phyloP scores from a whole-genome alignment of 2,329 filamentous ascomycete genomes.

The Fusarium anthophilum region DNA sequence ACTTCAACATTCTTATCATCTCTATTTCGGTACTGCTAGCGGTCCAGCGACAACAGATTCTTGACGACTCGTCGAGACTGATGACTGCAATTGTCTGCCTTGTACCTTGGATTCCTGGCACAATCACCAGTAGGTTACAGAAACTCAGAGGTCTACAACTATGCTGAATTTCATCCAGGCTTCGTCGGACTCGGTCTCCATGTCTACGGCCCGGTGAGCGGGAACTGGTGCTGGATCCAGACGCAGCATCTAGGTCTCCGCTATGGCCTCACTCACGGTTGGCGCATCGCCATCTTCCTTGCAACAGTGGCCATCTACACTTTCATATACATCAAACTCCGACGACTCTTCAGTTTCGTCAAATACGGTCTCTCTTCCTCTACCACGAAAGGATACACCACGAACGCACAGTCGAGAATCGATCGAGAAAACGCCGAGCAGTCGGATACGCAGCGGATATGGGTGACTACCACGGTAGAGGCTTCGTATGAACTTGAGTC shows the following conservation, averaged over 20 bases:
- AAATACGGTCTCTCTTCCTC: background rate
- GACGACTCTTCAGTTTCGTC: background rate
- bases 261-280: background rate
- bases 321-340: background rate
- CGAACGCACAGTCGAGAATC: background rate
- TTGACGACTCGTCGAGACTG: background rate
- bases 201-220: background rate
- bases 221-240: background rate
- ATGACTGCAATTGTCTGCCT: background rate
- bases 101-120: background rate
- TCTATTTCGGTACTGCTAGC: background rate
- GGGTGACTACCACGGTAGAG: background rate
- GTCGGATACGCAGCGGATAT: background rate
- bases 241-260: background rate
- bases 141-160: fast-evolving
- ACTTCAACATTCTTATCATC: background rate
- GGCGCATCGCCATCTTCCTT: background rate
- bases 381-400: background rate
- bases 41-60: background rate
- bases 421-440: background rate
- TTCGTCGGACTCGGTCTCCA: background rate
- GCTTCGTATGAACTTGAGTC: background rate
- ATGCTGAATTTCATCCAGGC: background rate
- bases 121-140: background rate
- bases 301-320: background rate